Evolutionary conservation across 257 asterid genomes (phyloP), one percentile per base, ranked within the genome.

Genomic region (Phtheirospermum japonicum): DNA sequence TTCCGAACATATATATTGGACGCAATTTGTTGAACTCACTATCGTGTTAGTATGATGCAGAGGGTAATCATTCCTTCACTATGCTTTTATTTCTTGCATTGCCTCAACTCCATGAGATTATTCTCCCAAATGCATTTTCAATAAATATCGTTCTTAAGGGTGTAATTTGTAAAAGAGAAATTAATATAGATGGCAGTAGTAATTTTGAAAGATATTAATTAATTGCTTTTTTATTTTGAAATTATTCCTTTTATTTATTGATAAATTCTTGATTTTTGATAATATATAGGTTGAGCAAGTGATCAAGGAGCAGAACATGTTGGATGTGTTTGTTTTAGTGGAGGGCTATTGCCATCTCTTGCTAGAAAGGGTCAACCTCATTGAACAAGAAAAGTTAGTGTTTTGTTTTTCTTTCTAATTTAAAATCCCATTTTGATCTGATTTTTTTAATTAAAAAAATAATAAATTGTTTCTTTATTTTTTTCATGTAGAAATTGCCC

Each of bases 211-310:
- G n/a, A n/a, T n/a, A n/a, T n/a, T n/a, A n/a, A n/a, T n/a, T n/a
- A n/a, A n/a, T n/a, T n/a, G n/a, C n/a, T 16, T 4, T 6, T 59
- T 17, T 12, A 8, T 34, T 42, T 14, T 40, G 33, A 43, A 30
- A 17, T 34, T n/a, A n/a, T n/a, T n/a, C n/a, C n/a, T n/a, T n/a
- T n/a, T n/a, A n/a, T n/a, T n/a, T n/a, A n/a, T n/a, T n/a, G n/a
- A n/a, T n/a, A n/a, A n/a, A n/a, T n/a, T n/a, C n/a, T n/a, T n/a
- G n/a, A n/a, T n/a, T n/a, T n/a, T n/a, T n/a, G n/a, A n/a, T n/a
- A n/a, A n/a, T n/a, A n/a, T n/a, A n/a, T n/a, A 90, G 96, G 94
- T 86, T 57, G 98, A 91, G 63, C 94, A 80, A 59, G 96, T 88
- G 78, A 82, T 91, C 0, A 93, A 79, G 84, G 96, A 87, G 70